Conservation (phyloP, 495 filamentous ascomycete species). For the Bryoglossum gracile region DNA sequence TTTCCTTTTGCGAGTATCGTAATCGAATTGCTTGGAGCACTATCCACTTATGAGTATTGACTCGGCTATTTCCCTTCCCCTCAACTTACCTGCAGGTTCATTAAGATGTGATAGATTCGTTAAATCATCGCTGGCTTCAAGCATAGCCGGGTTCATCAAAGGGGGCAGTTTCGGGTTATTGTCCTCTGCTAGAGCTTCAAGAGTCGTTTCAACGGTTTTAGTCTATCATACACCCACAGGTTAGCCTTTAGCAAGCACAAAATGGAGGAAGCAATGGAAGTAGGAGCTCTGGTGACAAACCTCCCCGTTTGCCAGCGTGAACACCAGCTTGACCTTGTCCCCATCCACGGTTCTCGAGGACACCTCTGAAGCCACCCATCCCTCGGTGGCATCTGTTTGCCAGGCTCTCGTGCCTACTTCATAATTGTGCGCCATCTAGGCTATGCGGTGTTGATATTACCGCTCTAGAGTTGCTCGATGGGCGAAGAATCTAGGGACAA, state of each 20-base stretch:
- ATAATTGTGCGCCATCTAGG: constrained; percentile 84
- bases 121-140: constrained; percentile 97
- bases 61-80: not conserved
- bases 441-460: constrained; percentile 16
- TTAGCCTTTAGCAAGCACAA: constrained; percentile 10
- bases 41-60: constrained; percentile 30
- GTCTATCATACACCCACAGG: constrained; percentile 40
- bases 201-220: constrained; percentile 73
- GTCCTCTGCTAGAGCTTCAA: constrained; percentile 62
- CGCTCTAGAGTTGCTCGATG: constrained; percentile 19
- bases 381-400: constrained; percentile 92
- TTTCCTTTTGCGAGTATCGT: constrained; percentile 97
- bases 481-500: constrained; percentile 10
- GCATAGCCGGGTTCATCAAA: constrained; percentile 95
- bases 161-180: constrained; percentile 77
- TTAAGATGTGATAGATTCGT: constrained; percentile 97
- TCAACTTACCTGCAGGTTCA: constrained; percentile 81
- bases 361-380: constrained; percentile 96
- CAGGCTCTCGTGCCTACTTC: constrained; percentile 96
- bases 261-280: constrained; percentile 24
- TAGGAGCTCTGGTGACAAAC: constrained; percentile 36
- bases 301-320: constrained; percentile 88
- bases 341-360: constrained; percentile 78
- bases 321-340: constrained; percentile 77
- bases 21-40: constrained; percentile 96